Base-by-base conservation (phyloP, 805 yeast species). In the Limtongozyma cylindracea region DNA sequence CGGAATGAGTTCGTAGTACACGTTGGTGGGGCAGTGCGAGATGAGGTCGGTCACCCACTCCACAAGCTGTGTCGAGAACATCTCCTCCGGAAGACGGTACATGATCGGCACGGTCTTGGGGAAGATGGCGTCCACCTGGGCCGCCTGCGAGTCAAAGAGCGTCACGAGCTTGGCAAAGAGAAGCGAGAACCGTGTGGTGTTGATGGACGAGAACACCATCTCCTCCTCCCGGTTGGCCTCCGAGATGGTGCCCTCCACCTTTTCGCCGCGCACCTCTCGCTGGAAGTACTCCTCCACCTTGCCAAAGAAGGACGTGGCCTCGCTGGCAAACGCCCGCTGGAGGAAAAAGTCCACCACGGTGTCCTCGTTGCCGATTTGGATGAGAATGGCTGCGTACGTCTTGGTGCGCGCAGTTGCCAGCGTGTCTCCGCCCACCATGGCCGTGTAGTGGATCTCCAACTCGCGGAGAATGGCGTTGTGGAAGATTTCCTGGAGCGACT, bases 381-480 rank as follows among this genome's bases (percentile, higher is more conserved):
- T 35, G 27, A 52, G 31, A 10, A 52, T 47, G 19, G 33, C 24
- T 4, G 49, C 52, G 28, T 48, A 52, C 13, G 32, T 25, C 13
- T 35, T 36, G 9, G 59, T 50, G 11, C 40, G 38, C 3, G 33
- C 38, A 29, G 41, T 59, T 18, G 66, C 61, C 20, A 49, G 43
- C 2, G 49, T 34, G 20, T 56, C 61, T n/a, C n/a, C n/a, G n/a
- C n/a, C n/a, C n/a, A n/a, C n/a, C n/a, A n/a, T n/a, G n/a, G n/a
- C n/a, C n/a, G n/a, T n/a, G 27, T 56, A 54, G 28, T 57, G 67
- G 15, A 53, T 41, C 23, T 72, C 82, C 26, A 74, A 52, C 35
- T 77, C 91, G 20, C 63, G 42, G 10, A 76, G 38, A 6, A 72
- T 53, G 0, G 88, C 74, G 35, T 59, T 70, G 19, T 71, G 69